Percentiles rank a stretch among this genome's conserved stretches.
These are phyloP conservation scores for Gossypium raimondii DNA, from an alignment of 345 rosid genomes.

Conservation along the genomic window DNA sequence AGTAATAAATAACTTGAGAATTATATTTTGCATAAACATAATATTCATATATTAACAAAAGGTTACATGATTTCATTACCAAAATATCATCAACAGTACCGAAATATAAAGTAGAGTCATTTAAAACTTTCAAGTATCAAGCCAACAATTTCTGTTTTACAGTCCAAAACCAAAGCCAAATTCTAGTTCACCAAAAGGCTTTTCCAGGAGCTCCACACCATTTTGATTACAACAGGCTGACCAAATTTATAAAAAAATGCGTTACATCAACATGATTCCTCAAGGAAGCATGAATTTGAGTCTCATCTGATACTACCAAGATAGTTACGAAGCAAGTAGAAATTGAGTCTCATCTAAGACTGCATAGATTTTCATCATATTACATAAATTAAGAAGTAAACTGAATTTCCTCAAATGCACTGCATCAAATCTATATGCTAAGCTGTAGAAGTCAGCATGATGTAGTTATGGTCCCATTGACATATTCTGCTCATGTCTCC, in stretches of 20 bases:
- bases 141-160: background rate
- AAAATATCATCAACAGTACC: too few relatives aligned
- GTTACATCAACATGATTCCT: background rate
- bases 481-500: background rate
- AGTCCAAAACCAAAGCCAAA: background rate
- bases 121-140: background rate
- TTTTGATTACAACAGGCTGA: background rate
- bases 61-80: too few relatives aligned
- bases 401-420: background rate
- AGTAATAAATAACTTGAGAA: too few relatives aligned
- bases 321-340: background rate
- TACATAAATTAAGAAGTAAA: background rate
- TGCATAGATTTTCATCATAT: background rate
- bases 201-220: background rate
- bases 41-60: too few relatives aligned
- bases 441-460: background rate
- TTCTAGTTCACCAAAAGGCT: background rate
- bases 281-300: background rate
- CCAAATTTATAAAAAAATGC: background rate
- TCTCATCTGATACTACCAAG: slow-evolving; percentile 2
- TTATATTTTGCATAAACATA: too few relatives aligned
- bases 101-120: background rate
- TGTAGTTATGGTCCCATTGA: slow-evolving; percentile 1
- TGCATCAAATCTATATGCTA: background rate
- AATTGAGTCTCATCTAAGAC: background rate